phyloP scores from a whole-genome alignment of 768 basidiomycete species.

The Boletus tomentosulus region DNA sequence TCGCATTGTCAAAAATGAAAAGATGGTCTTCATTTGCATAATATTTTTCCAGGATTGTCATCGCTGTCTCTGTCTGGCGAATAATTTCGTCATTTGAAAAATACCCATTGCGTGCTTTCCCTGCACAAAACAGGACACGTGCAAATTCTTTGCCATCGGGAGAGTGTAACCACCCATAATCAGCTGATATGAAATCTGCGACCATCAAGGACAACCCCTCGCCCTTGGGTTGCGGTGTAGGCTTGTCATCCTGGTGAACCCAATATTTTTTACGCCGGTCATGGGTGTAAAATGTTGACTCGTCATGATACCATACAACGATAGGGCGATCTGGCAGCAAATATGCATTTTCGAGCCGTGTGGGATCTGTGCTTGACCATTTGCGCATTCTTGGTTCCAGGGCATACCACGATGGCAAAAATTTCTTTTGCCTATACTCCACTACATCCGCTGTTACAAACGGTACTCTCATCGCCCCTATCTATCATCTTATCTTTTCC shows the following conservation, averaged over 20 bases:
- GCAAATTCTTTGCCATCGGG: not conserved
- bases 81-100: not conserved
- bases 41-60: conserved; percentile 9
- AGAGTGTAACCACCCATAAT: not conserved
- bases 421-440: too few species aligned
- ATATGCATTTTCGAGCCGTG: too few species aligned
- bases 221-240: not conserved
- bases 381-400: too few species aligned
- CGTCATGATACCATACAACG: not conserved
- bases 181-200: not conserved
- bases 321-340: not conserved
- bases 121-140: not conserved
- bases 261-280: not conserved
- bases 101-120: not conserved
- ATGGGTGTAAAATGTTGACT: not conserved
- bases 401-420: too few species aligned
- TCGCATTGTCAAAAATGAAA: too few species aligned
- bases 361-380: too few species aligned
- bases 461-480: too few species aligned
- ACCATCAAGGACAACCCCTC: not conserved
- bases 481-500: too few species aligned
- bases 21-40: too few species aligned
- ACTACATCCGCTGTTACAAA: too few species aligned
- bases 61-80: conserved; percentile 24
- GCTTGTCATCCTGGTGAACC: not conserved